Base-by-base conservation (phyloP, 345 rosid genomes). In the Pugionium dolabratum region DNA sequence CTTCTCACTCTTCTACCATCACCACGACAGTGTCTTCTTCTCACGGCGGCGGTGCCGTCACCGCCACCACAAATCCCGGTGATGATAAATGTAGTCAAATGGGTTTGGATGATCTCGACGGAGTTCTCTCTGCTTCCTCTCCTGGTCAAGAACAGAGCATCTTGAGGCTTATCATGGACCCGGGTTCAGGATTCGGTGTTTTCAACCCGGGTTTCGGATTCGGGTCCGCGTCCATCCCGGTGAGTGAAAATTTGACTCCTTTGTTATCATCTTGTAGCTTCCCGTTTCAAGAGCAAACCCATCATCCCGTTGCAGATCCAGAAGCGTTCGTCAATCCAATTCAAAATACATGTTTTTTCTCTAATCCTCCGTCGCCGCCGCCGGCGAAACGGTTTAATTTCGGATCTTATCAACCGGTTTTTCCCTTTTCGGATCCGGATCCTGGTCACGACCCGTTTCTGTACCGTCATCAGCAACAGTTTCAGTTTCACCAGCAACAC, bases 1-100 rank as follows among this genome's bases (percentile, higher is more conserved):
- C 83, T 6, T 82, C 91, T 18, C 39, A 62, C 59, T 84, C 86
- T 58, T 72, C 75, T 3, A 53, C 74, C 5, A 59, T 51, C 42
- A 63, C 74, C 39, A 79, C 86, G 68, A 85, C 91, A 44, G 86
- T 82, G 83, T 86, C 92, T 78, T 86, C 90, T 55, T 83, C 87
- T 59, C 86, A 75, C 80, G 84, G 87, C 73, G 75, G 83, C 59
- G 46, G 35, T 70, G 41, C 53, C 59, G 55, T 62, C 65, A 42
- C 79, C 54, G 8, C 66, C 62, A 29, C 54, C 50, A 28, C 9
- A 2, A 66, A 72, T 26, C 42, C 69, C 46, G 81, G 76, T 48
- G 73, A 56, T 50, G 63, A 49, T 61, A 85, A 84, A 88, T 85
- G 86, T 66, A 87, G 83, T 36, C 74, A 78, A 50, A 79, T 81